phyloP scores from a whole-genome alignment of 2,329 filamentous ascomycete species.

The Diaporthe amygdali region DNA sequence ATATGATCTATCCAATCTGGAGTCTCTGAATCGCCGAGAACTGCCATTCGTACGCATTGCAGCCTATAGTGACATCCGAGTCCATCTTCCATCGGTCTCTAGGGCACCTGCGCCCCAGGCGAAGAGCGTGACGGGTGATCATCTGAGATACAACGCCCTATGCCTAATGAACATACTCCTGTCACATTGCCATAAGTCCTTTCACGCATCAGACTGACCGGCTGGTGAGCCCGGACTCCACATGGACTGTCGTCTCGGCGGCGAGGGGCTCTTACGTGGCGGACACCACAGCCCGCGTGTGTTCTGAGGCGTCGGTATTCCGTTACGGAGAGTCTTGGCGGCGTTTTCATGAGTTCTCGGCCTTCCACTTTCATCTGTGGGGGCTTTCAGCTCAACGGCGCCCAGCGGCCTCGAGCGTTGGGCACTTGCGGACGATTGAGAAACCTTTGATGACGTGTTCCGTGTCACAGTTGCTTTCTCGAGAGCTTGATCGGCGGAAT shows the following conservation, averaged over 20 bases:
- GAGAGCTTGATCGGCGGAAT: background rate
- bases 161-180: background rate
- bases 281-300: background rate
- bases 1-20: background rate
- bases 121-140: background rate
- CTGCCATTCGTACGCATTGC: background rate
- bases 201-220: background rate
- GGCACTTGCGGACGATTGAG: background rate
- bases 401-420: background rate
- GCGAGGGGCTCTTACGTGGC: background rate
- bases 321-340: background rate
- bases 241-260: background rate
- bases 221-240: background rate
- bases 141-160: background rate
- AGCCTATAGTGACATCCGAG: background rate
- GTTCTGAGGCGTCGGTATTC: background rate
- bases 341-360: background rate
- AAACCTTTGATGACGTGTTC: background rate
- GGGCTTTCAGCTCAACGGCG: too few relatives aligned
- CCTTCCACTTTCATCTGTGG: background rate
- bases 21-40: background rate
- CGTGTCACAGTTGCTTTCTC: background rate
- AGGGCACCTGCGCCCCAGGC: background rate
- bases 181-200: background rate
- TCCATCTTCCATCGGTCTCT: background rate